Evolutionary conservation across 768 basidiomycete species (phyloP).

Genomic region (Pleurotus tuoliensis): DNA sequence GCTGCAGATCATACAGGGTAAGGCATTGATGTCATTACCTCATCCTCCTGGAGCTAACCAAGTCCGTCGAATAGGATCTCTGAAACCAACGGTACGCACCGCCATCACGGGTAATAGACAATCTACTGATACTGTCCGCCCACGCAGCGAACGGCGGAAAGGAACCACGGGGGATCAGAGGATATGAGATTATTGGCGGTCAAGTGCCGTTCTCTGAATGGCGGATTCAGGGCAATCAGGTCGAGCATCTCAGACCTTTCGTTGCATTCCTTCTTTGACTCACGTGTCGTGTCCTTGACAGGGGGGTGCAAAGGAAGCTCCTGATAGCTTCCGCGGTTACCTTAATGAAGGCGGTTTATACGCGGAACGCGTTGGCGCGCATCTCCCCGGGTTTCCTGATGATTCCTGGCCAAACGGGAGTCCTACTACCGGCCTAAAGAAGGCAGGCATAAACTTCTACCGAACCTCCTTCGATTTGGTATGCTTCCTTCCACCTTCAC

Average conservation of each 20-base stretch:
- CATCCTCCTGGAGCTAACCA: too few species aligned
- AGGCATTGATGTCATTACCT: slow-evolving; percentile 2
- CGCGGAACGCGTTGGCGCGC: slow-evolving; percentile 46
- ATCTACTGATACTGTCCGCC: background rate
- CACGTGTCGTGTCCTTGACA: slow-evolving; percentile 7
- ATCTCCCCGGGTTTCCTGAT: slow-evolving; percentile 44
- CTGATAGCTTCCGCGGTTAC: slow-evolving; percentile 44
- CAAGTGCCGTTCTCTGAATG: slow-evolving; percentile 31
- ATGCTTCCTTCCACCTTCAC: slow-evolving; percentile 4
- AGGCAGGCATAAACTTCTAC: slow-evolving; percentile 41
- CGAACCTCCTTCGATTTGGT: slow-evolving; percentile 39
- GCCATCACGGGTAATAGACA: too few species aligned
- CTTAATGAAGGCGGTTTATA: slow-evolving; percentile 49
- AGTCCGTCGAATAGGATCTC: slow-evolving; percentile 27
- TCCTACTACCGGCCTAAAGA: slow-evolving; percentile 27
- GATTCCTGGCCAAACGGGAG: slow-evolving; percentile 31
- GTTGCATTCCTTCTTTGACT: background rate
- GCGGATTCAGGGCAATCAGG: slow-evolving; percentile 42
- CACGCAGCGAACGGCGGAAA: slow-evolving; percentile 42
- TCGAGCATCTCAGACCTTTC: slow-evolving; percentile 10
- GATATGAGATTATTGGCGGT: slow-evolving; percentile 38
- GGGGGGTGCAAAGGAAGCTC: slow-evolving; percentile 35
- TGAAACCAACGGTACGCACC: slow-evolving; percentile 42
- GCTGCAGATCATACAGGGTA: slow-evolving; percentile 48
- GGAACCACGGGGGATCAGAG: slow-evolving; percentile 46